phyloP scores from a whole-genome alignment of 2,329 filamentous ascomycete genomes.

The Huntiella bhutanensis region DNA sequence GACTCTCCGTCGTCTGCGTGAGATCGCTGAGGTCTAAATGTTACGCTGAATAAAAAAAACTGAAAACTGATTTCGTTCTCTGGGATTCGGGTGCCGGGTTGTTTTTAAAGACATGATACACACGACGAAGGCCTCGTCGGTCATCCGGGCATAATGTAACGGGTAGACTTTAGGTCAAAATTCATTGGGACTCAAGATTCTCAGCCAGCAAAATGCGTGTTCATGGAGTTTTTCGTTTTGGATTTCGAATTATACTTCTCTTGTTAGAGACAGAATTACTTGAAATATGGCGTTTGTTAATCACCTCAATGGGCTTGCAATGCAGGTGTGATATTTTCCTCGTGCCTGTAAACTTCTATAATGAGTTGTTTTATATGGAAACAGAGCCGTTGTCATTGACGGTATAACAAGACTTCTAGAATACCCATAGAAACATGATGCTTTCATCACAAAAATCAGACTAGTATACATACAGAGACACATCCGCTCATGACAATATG shows the following conservation, averaged over 20 bases:
- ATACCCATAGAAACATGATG: no score
- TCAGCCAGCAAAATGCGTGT: constrained; percentile 4
- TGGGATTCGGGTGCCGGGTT: constrained; percentile 9
- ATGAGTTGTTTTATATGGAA: no score
- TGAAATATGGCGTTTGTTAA: no score
- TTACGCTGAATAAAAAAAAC: constrained; percentile 14
- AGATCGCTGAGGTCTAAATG: constrained; percentile 85
- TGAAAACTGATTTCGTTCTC: constrained; percentile 12
- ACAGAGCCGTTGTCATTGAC: no score
- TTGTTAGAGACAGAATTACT: constrained; percentile 2
- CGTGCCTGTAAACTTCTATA: no score
- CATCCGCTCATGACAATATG: no score
- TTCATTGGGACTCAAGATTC: constrained; percentile 11
- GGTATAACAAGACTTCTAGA: no score
- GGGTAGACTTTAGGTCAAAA: constrained; percentile 12
- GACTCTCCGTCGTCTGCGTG: constrained; percentile 88
- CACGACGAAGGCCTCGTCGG: constrained; percentile 8
- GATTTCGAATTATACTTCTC: background rate
- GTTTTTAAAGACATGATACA: constrained; percentile 11
- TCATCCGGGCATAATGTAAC: constrained; percentile 11
- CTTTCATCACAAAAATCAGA: no score
- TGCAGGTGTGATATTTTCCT: no score
- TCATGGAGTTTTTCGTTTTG: constrained; percentile 5
- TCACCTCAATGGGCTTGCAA: no score
- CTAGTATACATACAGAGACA: no score